Base-by-base conservation (phyloP, 2,329 filamentous ascomycete species). In the Emydomyces testavorans region DNA sequence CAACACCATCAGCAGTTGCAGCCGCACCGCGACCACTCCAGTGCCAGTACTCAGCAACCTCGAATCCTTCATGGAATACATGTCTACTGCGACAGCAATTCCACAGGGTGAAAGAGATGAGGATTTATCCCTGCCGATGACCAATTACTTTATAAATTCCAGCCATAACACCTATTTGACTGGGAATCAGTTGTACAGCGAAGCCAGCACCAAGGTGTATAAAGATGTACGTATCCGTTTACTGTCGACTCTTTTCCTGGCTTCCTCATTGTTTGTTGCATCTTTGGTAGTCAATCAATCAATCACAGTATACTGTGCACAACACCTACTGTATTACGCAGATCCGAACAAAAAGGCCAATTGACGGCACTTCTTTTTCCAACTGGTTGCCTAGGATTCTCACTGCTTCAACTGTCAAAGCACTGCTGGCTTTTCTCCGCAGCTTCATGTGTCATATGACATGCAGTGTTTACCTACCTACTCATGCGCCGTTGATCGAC, bases 161-260 rank as follows among this genome's bases (percentile, higher is more conserved):
- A 94, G 87, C 60, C 89, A 95, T 70, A 95, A 95, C 62, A 95
- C 89, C 0, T 95, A 94, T 63, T 71, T 94, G 35, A 81, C 82
- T 1, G 89, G 89, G 1, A 88, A 94, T 58, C 90, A 95, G 65
- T 73, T 92, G 34, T 81, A 79, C 51, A 87, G 86, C 39, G 78
- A 79, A 51, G 83, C 85, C 51, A 87, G 83, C 23, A 79, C 82
- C 0, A 80, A 88, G 49, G 79, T 83, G 10, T 95, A 95, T 66
- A 82, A 76, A 56, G 78, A 80, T 60, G 85, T 85, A 61, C 60
- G 79, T 70, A 7, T 44, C 28, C 31, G 29, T 13, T 34, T 7
- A 23, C 18, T 26, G 16, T 26, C 13, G 7, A 10, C 24, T 37
- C 21, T 28, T 43, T 48, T 31, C n/a, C 21, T 21, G 10, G 36